Conservation (phyloP, 2,329 filamentous ascomycete genomes). For the Pseudodiploospora longispora region DNA sequence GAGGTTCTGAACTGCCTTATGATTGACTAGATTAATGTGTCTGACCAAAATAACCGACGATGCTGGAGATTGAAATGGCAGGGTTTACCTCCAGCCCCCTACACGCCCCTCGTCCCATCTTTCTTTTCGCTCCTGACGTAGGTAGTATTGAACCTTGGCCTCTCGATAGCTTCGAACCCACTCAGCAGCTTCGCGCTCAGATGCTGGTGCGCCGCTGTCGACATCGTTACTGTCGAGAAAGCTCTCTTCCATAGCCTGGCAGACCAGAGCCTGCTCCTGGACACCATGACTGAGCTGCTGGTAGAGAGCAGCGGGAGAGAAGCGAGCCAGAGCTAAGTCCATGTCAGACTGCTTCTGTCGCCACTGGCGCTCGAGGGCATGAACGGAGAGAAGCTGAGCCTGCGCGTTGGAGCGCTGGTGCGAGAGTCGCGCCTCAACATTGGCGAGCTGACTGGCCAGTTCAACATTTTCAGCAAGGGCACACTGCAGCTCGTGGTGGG, state of each 20-base stretch:
- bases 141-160: conserved; percentile 68
- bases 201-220: conserved; percentile 37
- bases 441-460: conserved; percentile 54
- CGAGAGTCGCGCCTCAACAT: conserved; percentile 48
- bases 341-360: conserved; percentile 80
- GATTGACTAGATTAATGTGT: background rate
- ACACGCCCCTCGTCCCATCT: conserved; percentile 95
- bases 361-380: conserved; percentile 89
- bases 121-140: conserved; percentile 78
- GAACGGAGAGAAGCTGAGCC: conserved; percentile 71
- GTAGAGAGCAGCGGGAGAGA: conserved; percentile 80
- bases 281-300: conserved; percentile 69
- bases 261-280: conserved; percentile 74
- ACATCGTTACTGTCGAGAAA: conserved; percentile 59
- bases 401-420: conserved; percentile 65
- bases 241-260: conserved; percentile 81
- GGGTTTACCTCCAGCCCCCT: conserved; percentile 74
- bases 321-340: conserved; percentile 75
- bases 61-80: background rate
- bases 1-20: too few species aligned
- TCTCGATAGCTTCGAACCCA: conserved; percentile 79
- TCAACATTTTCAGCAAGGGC: conserved; percentile 65
- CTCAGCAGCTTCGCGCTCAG: conserved; percentile 75
- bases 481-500: conserved; percentile 54
- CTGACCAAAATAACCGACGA: background rate